Percentiles rank a stretch among this genome's conserved stretches.
These are phyloP conservation scores for Tricladium varicosporioides DNA, from an alignment of 2,329 filamentous ascomycete species.

Conservation along the genomic window DNA sequence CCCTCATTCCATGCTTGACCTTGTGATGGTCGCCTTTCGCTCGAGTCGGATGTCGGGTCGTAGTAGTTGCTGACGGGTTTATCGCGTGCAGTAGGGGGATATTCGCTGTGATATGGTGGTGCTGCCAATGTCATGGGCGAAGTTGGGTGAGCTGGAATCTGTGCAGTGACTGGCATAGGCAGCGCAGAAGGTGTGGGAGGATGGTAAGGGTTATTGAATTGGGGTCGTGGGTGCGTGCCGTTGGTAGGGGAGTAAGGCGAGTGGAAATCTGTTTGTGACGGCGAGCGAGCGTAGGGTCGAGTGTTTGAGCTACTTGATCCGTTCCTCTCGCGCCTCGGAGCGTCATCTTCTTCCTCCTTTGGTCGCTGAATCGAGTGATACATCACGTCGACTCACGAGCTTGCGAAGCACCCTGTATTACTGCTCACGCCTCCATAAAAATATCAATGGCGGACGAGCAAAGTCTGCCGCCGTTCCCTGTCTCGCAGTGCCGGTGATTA, in stretches of 20 bases:
- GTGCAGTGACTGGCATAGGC: slow-evolving; percentile 25
- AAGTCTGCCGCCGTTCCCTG: not conserved
- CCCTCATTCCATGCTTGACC: slow-evolving; percentile 29
- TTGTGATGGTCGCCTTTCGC: slow-evolving; percentile 39
- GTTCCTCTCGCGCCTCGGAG: slow-evolving; percentile 29
- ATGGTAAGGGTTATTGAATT: slow-evolving; percentile 33
- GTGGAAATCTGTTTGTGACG: slow-evolving; percentile 28
- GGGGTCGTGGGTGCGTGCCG: slow-evolving; percentile 27
- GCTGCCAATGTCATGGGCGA: slow-evolving; percentile 27
- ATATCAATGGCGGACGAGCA: no score
- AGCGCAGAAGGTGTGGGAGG: slow-evolving; percentile 25
- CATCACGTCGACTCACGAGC: slow-evolving; percentile 26
- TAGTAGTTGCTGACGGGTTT: slow-evolving; percentile 44
- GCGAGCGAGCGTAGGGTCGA: slow-evolving; percentile 25
- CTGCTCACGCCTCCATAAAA: slow-evolving; percentile 24
- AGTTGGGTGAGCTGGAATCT: slow-evolving; percentile 28
- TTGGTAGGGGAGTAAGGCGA: slow-evolving; percentile 31
- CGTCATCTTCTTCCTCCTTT: slow-evolving; percentile 28
- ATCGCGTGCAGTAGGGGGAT: slow-evolving; percentile 37
- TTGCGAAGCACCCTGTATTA: not conserved
- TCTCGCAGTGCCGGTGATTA: not conserved
- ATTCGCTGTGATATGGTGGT: slow-evolving; percentile 33
- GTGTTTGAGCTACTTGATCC: slow-evolving; percentile 29
- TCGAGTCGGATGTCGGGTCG: slow-evolving; percentile 44
- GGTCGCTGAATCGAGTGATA: slow-evolving; percentile 33